These are phyloP conservation scores for Gliomastix tumulicola DNA, from an alignment of 2,329 filamentous ascomycete genomes.

Conservation along the genomic window DNA sequence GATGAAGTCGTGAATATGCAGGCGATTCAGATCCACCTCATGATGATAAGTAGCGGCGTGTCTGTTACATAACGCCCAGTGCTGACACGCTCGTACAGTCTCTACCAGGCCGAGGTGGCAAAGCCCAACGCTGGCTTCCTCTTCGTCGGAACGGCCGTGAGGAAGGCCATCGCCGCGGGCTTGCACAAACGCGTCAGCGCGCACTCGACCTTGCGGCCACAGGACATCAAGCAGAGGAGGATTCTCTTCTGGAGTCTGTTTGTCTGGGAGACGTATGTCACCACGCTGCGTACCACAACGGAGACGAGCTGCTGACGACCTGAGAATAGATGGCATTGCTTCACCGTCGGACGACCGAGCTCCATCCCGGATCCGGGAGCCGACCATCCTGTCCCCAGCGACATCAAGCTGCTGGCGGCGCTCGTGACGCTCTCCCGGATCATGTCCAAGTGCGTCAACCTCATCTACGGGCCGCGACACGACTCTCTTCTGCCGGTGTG, in stretches of 20 bases:
- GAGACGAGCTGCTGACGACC: too few species aligned
- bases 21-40: conserved; percentile 30
- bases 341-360: conserved; percentile 31
- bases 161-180: conserved; percentile 34
- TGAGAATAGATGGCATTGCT: conserved; percentile 38
- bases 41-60: conserved; percentile 30
- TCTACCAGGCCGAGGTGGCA: conserved; percentile 33
- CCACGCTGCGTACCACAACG: too few species aligned
- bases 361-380: conserved; percentile 27
- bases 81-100: too few species aligned
- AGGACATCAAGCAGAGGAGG: conserved; percentile 25
- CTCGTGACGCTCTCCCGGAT: conserved; percentile 26
- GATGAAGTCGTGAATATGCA: conserved; percentile 37
- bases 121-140: conserved; percentile 34
- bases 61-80: too few species aligned
- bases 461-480: conserved; percentile 31
- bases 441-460: conserved; percentile 29
- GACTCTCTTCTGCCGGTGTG: conserved; percentile 23
- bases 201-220: conserved; percentile 17
- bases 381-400: conserved; percentile 21
- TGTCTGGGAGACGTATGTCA: conserved; percentile 32
- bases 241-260: conserved; percentile 26
- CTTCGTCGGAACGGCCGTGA: conserved; percentile 27
- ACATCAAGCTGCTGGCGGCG: conserved; percentile 27
- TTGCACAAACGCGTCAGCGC: conserved; percentile 31